phyloP scores from a whole-genome alignment of 2,329 filamentous ascomycete genomes.

The Phialocephala subalpina region DNA sequence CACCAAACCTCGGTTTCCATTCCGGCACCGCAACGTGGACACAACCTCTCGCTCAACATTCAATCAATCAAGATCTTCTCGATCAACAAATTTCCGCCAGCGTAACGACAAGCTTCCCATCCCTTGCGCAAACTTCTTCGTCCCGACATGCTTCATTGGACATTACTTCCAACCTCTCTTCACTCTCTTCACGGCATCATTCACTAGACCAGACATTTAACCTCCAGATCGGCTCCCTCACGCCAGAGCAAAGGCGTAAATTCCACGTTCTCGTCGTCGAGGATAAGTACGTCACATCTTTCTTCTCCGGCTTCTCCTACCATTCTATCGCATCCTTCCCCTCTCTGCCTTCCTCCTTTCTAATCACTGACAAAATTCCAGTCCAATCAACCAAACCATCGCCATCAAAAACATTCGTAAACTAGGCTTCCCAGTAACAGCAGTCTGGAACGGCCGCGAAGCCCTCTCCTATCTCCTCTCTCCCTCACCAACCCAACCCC shows the following conservation, averaged over 20 bases:
- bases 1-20: constrained; percentile 22
- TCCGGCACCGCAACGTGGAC: constrained; percentile 14
- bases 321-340: background rate
- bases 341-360: background rate
- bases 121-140: background rate
- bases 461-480: constrained; percentile 35
- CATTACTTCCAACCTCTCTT: background rate
- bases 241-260: constrained; percentile 27
- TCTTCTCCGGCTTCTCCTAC: too few relatives aligned
- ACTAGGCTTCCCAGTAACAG: constrained; percentile 35
- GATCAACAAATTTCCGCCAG: constrained; percentile 32
- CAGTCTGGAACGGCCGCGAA: constrained; percentile 40
- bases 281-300: constrained; percentile 33
- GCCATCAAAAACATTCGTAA: constrained; percentile 37
- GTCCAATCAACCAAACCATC: constrained; percentile 40
- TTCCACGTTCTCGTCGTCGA: constrained; percentile 37
- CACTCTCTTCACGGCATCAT: background rate
- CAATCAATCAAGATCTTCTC: constrained; percentile 26
- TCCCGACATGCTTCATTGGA: constrained; percentile 14
- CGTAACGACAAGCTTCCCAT: constrained; percentile 16
- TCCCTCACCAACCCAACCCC: constrained; percentile 28
- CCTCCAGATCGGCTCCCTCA: background rate
- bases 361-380: constrained; percentile 19
- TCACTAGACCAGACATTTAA: constrained; percentile 2
- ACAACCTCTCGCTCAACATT: constrained; percentile 18